Conservation (phyloP, 305 asterid species). For the Ruellia speciosa region DNA sequence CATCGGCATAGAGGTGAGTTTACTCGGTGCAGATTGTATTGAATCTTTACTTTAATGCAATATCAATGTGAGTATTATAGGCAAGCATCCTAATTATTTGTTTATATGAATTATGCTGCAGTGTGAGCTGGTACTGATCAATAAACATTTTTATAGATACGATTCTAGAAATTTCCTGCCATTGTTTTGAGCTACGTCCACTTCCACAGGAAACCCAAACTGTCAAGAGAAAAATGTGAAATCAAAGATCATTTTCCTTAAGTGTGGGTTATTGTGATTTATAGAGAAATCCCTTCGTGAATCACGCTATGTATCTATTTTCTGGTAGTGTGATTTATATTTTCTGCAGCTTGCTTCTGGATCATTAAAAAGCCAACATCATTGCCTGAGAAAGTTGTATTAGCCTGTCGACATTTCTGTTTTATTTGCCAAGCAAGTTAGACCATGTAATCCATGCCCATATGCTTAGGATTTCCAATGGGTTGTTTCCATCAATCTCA, state of each 20-base stretch:
- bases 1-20: conserved; percentile 71
- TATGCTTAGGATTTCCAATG: too few species aligned
- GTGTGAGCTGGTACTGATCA: background rate
- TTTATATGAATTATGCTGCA: background rate
- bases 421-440: too few species aligned
- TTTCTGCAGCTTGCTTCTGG: too few species aligned
- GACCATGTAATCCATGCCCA: too few species aligned
- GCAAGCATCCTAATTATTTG: background rate
- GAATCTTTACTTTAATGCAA: conserved; percentile 8
- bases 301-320: too few species aligned
- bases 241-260: background rate
- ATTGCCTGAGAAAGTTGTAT: too few species aligned
- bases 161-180: background rate
- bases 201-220: background rate
- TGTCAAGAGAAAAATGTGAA: background rate
- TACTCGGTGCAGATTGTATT: background rate
- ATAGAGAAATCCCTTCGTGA: background rate
- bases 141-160: background rate
- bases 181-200: background rate
- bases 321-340: background rate
- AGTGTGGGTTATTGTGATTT: background rate
- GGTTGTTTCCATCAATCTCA: too few species aligned
- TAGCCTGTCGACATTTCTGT: too few species aligned
- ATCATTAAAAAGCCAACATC: too few species aligned
- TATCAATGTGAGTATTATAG: background rate